phyloP scores from a whole-genome alignment of 2,329 filamentous ascomycete species.

The Tolypocladium guangdongense region DNA sequence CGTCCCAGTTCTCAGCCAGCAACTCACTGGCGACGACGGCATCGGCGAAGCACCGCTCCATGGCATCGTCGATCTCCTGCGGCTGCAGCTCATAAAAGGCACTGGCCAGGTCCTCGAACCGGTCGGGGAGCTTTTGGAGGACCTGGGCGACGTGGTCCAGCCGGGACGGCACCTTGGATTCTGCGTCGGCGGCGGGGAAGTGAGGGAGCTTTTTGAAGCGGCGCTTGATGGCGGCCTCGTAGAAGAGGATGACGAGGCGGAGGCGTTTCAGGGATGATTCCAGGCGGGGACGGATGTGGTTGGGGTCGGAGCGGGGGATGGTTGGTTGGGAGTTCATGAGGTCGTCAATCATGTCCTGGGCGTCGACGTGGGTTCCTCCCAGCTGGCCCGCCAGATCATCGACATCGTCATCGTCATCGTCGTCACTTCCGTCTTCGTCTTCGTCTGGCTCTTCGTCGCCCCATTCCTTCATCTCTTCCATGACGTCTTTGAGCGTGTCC shows the following conservation, averaged over 20 bases:
- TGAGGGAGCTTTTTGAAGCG: constrained; percentile 49
- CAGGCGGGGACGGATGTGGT: constrained; percentile 53
- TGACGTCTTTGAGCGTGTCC: constrained; percentile 68
- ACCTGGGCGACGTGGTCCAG: constrained; percentile 46
- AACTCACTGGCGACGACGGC: constrained; percentile 46
- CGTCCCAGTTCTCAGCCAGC: constrained; percentile 50
- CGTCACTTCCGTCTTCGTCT: constrained; percentile 42
- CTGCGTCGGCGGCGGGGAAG: constrained; percentile 24
- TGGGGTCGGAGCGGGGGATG: constrained; percentile 53
- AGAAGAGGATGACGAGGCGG: constrained; percentile 57
- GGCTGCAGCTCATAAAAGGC: constrained; percentile 62
- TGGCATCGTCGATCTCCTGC: constrained; percentile 42
- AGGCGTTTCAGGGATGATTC: constrained; percentile 53
- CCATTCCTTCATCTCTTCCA: constrained; percentile 84
- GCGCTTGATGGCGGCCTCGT: constrained; percentile 58
- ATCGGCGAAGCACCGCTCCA: constrained; percentile 49
- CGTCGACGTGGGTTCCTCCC: constrained; percentile 25
- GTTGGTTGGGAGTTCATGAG: constrained; percentile 51
- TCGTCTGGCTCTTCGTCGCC: constrained; percentile 59
- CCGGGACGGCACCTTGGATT: constrained; percentile 23
- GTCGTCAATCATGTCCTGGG: constrained; percentile 54
- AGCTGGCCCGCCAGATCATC: constrained; percentile 23
- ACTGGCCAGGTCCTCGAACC: constrained; percentile 58
- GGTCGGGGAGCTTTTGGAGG: constrained; percentile 51
- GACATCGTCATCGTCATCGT: constrained; percentile 28